Evolutionary conservation across 163 green algal genomes (phyloP).

Genomic region (Coccomyxa subellipsoidea): DNA sequence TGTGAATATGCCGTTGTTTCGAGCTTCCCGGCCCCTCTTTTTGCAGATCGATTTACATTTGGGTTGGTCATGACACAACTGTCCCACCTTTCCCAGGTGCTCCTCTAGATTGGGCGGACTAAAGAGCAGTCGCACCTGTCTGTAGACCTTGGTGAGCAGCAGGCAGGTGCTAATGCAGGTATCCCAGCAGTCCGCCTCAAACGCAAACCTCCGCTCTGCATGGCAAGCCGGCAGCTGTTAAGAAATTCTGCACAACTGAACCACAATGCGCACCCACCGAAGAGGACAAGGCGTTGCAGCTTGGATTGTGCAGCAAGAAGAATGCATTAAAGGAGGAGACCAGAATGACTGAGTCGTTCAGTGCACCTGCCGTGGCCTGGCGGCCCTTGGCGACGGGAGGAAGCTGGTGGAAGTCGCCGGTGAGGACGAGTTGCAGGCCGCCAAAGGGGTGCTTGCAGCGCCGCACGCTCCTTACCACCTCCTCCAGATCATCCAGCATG

Average conservation of each 20-base stretch:
- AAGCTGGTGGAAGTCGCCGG: conserved; percentile 62
- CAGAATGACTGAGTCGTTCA: background rate
- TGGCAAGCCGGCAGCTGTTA: background rate
- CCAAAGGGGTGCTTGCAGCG: conserved; percentile 40
- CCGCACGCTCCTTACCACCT: conserved; percentile 35
- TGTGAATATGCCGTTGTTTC: too few species aligned
- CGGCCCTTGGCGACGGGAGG: conserved; percentile 41
- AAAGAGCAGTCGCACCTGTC: conserved; percentile 47
- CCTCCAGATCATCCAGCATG: conserved; percentile 52
- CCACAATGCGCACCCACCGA: too few species aligned
- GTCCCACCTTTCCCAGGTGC: too few species aligned
- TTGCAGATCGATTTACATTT: too few species aligned
- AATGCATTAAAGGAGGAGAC: too few species aligned
- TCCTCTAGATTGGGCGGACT: too few species aligned
- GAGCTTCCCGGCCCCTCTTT: too few species aligned
- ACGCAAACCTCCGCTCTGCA: conserved; percentile 41
- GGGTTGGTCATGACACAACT: too few species aligned
- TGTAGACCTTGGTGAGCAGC: conserved; percentile 45
- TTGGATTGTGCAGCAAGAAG: too few species aligned
- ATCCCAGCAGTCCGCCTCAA: conserved; percentile 43
- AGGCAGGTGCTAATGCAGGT: conserved; percentile 34
- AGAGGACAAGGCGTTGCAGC: too few species aligned
- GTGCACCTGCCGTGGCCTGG: conserved; percentile 1
- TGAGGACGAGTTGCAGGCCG: conserved; percentile 44
- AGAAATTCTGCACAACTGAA: too few species aligned